Evolutionary conservation across 176 grass and related monocot genomes (phyloP).

Genomic region (Musa itinerans): DNA sequence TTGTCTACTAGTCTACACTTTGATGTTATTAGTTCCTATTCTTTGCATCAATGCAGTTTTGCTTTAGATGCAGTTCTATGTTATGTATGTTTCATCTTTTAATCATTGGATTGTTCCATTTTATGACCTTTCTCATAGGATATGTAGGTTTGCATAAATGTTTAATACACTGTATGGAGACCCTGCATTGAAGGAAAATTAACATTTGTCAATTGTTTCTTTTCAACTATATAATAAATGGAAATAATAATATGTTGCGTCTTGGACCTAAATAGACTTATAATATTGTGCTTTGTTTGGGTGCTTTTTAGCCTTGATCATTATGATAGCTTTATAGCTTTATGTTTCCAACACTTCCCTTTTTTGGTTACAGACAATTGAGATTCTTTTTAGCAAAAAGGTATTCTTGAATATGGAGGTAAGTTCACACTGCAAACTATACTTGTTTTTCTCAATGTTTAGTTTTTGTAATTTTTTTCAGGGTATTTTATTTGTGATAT

Average conservation of each 20-base stretch:
- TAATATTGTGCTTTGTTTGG: not conserved
- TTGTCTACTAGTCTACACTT: too few relatives aligned
- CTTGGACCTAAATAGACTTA: not conserved
- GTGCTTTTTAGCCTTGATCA: not conserved
- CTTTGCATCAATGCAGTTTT: too few relatives aligned
- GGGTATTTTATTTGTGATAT: not conserved
- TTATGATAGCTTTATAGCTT: not conserved
- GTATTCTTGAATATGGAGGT: constrained; percentile 77
- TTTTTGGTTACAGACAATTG: constrained; percentile 84
- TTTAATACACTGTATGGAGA: too few relatives aligned
- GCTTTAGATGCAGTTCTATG: too few relatives aligned
- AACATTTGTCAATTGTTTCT: too few relatives aligned
- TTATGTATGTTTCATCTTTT: too few relatives aligned
- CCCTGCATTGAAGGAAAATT: too few relatives aligned
- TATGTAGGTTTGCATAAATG: too few relatives aligned
- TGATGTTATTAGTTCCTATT: too few relatives aligned
- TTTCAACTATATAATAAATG: not conserved
- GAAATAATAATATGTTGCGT: not conserved
- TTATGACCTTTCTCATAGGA: too few relatives aligned
- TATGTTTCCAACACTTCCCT: not conserved
- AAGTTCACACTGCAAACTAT: constrained; percentile 18
- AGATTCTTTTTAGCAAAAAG: constrained; percentile 75
- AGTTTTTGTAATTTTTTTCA: not conserved
- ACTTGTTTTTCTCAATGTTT: not conserved
- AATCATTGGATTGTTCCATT: too few relatives aligned